A percentile compares a stretch with the other conserved stretches of the same genome.
Conservation (phyloP, 495 filamentous ascomycete genomes). For the Halenospora varia region DNA sequence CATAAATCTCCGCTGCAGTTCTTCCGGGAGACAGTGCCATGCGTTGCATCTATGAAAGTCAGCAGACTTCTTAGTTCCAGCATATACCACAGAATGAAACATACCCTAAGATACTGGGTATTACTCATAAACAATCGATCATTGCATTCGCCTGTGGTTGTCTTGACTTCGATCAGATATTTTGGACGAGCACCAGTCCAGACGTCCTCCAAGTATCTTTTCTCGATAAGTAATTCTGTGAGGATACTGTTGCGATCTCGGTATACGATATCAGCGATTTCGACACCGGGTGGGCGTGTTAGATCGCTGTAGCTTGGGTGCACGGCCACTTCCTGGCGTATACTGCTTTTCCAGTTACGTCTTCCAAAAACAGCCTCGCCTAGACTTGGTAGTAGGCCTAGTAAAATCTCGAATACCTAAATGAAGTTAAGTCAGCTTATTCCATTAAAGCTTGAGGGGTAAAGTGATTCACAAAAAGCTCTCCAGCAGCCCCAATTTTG, state of each 20-base stretch:
- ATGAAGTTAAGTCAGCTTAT: background rate
- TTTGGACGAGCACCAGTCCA: conserved; percentile 28
- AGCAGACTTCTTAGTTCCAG: no score
- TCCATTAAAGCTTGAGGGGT: background rate
- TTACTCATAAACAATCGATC: conserved; percentile 42
- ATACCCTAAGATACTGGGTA: conserved; percentile 35
- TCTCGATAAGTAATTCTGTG: conserved; percentile 29
- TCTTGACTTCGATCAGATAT: conserved; percentile 46
- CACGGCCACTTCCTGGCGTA: conserved; percentile 28
- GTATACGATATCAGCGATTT: conserved; percentile 12
- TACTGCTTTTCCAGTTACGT: conserved; percentile 42
- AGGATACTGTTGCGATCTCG: conserved; percentile 13
- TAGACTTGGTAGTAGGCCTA: conserved; percentile 21
- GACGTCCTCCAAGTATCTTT: conserved; percentile 27
- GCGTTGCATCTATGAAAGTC: conserved; percentile 7
- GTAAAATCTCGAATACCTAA: conserved; percentile 41
- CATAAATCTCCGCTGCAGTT: conserved; percentile 30
- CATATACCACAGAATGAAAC: no score
- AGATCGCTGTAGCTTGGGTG: conserved; percentile 36
- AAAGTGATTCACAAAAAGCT: conserved; percentile 43
- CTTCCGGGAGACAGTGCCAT: conserved; percentile 10
- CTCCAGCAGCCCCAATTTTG: conserved; percentile 41
- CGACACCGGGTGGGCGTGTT: conserved; percentile 27
- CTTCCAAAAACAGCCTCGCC: no score
- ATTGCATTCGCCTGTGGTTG: conserved; percentile 34